Percentiles rank a stretch among this genome's conserved stretches.
Evolutionary conservation across 306 rosid species (phyloP).

Genomic region (Fragaria vesca): DNA sequence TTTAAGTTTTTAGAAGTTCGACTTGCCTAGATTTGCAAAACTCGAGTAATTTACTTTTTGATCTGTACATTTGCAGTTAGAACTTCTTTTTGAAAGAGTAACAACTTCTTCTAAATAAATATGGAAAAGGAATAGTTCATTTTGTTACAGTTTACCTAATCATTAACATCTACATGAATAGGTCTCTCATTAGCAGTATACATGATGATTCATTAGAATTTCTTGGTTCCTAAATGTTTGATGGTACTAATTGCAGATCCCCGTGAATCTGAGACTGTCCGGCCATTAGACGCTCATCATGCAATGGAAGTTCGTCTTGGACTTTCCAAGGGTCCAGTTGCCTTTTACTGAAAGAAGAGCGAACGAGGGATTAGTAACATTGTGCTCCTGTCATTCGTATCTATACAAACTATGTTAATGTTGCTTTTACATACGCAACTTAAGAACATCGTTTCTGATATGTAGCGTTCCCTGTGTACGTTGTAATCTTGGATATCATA

Average conservation of each 20-base stretch:
- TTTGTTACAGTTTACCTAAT: neutral
- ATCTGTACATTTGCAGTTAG: neutral
- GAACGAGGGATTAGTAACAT: neutral
- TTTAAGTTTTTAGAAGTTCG: too few species aligned
- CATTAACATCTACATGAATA: neutral
- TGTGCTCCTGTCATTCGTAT: constrained; percentile 5
- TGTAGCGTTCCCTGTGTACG: constrained; percentile 5
- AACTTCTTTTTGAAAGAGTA: neutral
- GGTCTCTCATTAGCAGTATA: neutral
- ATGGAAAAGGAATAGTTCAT: neutral
- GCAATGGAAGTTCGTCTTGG: constrained; percentile 95
- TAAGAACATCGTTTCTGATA: neutral
- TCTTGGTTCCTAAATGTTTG: neutral
- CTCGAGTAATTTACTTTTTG: neutral
- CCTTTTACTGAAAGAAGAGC: constrained; percentile 12
- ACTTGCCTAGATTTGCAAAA: neutral
- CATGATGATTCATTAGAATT: neutral
- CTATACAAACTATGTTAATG: neutral
- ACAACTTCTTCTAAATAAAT: neutral
- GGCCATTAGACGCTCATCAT: constrained; percentile 81
- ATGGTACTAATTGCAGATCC: constrained; percentile 58
- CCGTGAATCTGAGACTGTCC: constrained; percentile 69
- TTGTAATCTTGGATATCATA: neutral
- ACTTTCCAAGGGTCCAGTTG: constrained; percentile 82
- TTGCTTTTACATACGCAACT: neutral